Base-by-base conservation (phyloP, 176 grass and related monocot genomes). In the Triticum timopheevii region DNA sequence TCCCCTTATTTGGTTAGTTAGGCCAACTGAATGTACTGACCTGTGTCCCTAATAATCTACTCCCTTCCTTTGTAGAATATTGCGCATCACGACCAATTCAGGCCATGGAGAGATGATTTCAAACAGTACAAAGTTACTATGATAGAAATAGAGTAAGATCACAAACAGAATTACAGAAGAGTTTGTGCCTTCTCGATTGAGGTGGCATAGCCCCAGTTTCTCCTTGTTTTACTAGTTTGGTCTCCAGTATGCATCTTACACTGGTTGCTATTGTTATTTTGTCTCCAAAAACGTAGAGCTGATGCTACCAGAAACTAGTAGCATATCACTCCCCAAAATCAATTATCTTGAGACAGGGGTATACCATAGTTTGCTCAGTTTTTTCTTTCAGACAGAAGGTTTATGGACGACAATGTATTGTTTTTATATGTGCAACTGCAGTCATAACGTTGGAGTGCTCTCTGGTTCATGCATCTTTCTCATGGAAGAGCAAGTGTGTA, bases 21-120 rank as follows among this genome's bases (percentile, higher is more conserved):
- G 40, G 71, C 39, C 7, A 24, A 49, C 8, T 13, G 10, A 39
- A 39, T n/a, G 2, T 10, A 5, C 22, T 25, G 23, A 50, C 10
- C 4, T 4, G 22, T 73, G 44, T 76, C 24, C 73, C 44, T 76
- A 52, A 76, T 44, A 17, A 28, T 65, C 73, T 81, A 56, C 24
- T 80, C 6, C 50, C 61, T 89, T 86, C 23, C 66, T 90, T 27
- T 92, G 85, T 73, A 94, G 92, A 97, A 97, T 77, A 45, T 50
- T 69, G 80, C 77, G 7, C 65, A 88, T 76, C 83, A 94, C 23
- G 92, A 76, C 73, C 81, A 87, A 68, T 97, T 87, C 81, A 87
- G 35, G 83, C 92, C 92, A 61, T 94, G 94, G 92, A 56, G 45
- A 25, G 81, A 91, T 56, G 86, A 77, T 79, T 83, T 40, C 47